phyloP scores from a whole-genome alignment of 352 stramenopile genomes.

The Globisporangium recalcitrans region DNA sequence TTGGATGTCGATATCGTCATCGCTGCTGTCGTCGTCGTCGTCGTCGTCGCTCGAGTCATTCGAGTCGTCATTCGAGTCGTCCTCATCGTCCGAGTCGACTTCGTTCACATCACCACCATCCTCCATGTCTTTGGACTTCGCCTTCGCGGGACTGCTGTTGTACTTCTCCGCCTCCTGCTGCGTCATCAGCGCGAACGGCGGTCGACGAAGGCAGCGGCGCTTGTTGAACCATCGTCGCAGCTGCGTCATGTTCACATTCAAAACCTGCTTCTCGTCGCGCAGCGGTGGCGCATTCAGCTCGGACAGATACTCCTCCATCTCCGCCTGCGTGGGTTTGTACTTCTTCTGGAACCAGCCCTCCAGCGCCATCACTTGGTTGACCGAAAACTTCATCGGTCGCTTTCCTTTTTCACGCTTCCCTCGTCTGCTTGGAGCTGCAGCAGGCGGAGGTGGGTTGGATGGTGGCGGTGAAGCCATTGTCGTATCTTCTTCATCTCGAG shows the following conservation, averaged over 20 bases:
- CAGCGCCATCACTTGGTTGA: slow-evolving; percentile 73
- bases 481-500: neutral
- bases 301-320: slow-evolving; percentile 75
- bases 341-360: slow-evolving; percentile 85
- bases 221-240: slow-evolving; percentile 85
- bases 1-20: slow-evolving; percentile 4
- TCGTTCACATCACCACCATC: slow-evolving; percentile 24
- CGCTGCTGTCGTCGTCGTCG: slow-evolving; percentile 24
- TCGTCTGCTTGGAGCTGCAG: slow-evolving; percentile 23
- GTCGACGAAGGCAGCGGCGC: slow-evolving; percentile 70
- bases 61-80: slow-evolving; percentile 48
- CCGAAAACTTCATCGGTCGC: slow-evolving; percentile 84
- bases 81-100: slow-evolving; percentile 27
- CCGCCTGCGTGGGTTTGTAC: slow-evolving; percentile 75
- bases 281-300: slow-evolving; percentile 66
- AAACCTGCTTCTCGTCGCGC: slow-evolving; percentile 66
- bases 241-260: slow-evolving; percentile 86
- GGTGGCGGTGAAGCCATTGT: slow-evolving; percentile 10
- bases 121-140: slow-evolving; percentile 5
- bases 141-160: slow-evolving; percentile 32
- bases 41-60: slow-evolving; percentile 39
- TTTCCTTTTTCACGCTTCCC: slow-evolving; percentile 54
- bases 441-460: slow-evolving; percentile 4
- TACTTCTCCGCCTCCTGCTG: slow-evolving; percentile 62
- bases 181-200: slow-evolving; percentile 81